Evolutionary conservation across 139 green algal genomes (phyloP), one percentile per base, ranked within the genome.

Genomic region (Trebouxia sp.): DNA sequence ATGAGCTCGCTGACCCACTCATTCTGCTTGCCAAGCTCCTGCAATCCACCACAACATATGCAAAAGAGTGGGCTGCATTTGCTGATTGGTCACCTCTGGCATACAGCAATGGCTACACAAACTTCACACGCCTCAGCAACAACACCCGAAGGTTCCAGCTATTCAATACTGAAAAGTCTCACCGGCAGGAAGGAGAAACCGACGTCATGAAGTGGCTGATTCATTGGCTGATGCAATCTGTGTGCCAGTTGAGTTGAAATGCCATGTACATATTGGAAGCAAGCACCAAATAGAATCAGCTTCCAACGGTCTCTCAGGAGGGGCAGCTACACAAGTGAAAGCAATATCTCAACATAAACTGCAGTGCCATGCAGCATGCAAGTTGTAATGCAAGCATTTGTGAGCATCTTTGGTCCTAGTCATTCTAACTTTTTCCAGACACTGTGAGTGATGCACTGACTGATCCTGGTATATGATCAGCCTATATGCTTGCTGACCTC

Each of bases 241-340:
- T 96, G 91, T 12, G 92, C 93, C 43, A 97, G 87, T 89, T 96
- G 94, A 6, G 92, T 95, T 79, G 92, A 92, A n/a, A 97, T 94
- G 48, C 90, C 94, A 80, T 97, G 94, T n/a, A 95, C 86, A 47
- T 97, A 97, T 76, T 97, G 94, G 85, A 96, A 95, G 12, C 90
- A 43, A 6, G 91, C 79, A 15, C 94, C 90, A 50, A 94, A 91
- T 0, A 94, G 32, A 28, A 97, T 86, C 38, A 90, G 89, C 80
- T 92, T 92, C 92, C 91, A 96, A 2, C 91, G 83, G 24, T 89
- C 82, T 69, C 83, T 90, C 2, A 97, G 85, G 69, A 97, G 81
- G 0, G 92, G 92, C 51, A 90, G 85, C 93, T 97, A 89, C 88
- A 78, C 0, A 39, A 78, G 30, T 6, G 4, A 38, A 48, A 7